Percentiles rank a stretch among this genome's conserved stretches.
These are phyloP conservation scores for Fusarium algeriense DNA, from an alignment of 2,329 filamentous ascomycete species.

Conservation along the genomic window DNA sequence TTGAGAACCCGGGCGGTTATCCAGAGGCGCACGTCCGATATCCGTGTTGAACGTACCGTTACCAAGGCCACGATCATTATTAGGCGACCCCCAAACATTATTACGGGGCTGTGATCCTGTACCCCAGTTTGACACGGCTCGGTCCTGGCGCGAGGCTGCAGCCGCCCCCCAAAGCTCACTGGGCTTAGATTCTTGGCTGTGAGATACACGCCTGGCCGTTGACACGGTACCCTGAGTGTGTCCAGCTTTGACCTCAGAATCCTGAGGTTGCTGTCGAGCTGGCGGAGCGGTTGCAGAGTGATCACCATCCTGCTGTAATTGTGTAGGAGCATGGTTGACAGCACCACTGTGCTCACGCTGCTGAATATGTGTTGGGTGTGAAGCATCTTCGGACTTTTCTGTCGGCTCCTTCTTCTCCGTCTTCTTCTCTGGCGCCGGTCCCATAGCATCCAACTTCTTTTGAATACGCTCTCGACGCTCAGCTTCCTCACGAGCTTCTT, in stretches of 20 bases:
- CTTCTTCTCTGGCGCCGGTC: constrained; percentile 71
- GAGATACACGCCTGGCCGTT: constrained; percentile 48
- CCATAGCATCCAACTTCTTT: constrained; percentile 78
- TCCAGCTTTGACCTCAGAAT: constrained; percentile 25
- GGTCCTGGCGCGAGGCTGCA: constrained; percentile 58
- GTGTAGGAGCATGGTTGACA: constrained; percentile 22
- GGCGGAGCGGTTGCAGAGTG: constrained; percentile 3
- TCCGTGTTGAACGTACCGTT: constrained; percentile 81
- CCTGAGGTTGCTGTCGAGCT: constrained; percentile 22
- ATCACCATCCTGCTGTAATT: constrained; percentile 37
- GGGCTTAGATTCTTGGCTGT: constrained; percentile 51
- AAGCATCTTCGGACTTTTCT: constrained; percentile 56
- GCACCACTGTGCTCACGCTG: constrained; percentile 46
- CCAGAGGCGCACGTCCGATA: constrained; percentile 59
- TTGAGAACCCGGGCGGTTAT: constrained; percentile 54
- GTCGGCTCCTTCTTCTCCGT: constrained; percentile 64
- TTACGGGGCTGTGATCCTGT: constrained; percentile 64
- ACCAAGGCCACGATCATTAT: constrained; percentile 77
- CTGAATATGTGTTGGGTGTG: constrained; percentile 52
- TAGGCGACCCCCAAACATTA: constrained; percentile 83
- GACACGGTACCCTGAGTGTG: constrained; percentile 32
- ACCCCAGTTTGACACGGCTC: constrained; percentile 63
- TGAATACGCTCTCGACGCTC: constrained; percentile 77
- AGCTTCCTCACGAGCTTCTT: constrained; percentile 79
- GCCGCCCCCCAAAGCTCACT: constrained; percentile 55